Base-by-base conservation (phyloP, 192 early-diverging fungal genomes). In the Backusella westeae region DNA sequence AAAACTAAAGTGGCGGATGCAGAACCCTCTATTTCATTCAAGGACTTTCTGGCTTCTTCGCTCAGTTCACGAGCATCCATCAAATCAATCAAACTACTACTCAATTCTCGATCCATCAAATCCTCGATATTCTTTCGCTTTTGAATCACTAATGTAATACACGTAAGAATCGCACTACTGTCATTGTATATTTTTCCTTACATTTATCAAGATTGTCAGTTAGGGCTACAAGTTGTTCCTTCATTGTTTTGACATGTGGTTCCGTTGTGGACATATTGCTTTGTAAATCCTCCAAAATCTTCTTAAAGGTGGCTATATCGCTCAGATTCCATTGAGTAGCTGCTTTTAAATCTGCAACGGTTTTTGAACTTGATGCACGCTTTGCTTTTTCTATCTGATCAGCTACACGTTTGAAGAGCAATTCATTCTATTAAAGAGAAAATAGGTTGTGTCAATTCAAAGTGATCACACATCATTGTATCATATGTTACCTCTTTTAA, bases 41-140 rank as follows among this genome's bases (percentile, higher is more conserved):
- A 63, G 1, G 29, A 36, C 14, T 21, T 4, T 34, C 21, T 38
- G 53, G 75, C 38, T 39, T 69, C 75, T 0, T 29, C 23, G 26
- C 59, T 68, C 49, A 76, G 35, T 15, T 69, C 63, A 53, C 75
- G 49, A 3, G 69, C 63, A 41, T 67, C 38, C 32, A 70, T 35
- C 2, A 68, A 17, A 17, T 76, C 49, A 67, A 68, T 26, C n/a
- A 76, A 19, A 38, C 15, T 26, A 38, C 44, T 23, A 59, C 53
- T 44, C 6, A 67, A 12, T 36, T 76, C 67, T 19, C 23, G 46
- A 26, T 23, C 32, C 10, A 46, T 56, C 14, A 68, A 41, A 38
- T 69, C 38, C n/a, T 70, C 49, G 19, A 69, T 49, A 19, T 67
- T 46, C 15, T 52, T 34, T 39, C 69, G 39, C 41, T 76, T 76